These are phyloP conservation scores for Fusarium nurragi DNA, from an alignment of 2,329 filamentous ascomycete species.

Conservation along the genomic window DNA sequence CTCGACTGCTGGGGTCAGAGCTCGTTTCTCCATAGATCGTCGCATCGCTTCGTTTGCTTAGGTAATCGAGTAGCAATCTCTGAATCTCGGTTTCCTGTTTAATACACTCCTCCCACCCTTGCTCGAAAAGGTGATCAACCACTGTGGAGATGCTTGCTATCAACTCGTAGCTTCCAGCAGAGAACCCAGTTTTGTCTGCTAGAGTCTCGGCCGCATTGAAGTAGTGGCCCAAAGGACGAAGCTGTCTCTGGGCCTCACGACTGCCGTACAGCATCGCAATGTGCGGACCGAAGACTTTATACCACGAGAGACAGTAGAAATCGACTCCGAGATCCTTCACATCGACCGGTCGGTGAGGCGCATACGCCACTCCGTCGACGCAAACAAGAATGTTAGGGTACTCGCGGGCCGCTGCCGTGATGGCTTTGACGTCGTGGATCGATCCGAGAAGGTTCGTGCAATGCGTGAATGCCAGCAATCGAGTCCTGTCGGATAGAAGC, in stretches of 20 bases:
- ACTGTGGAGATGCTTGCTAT: conserved; percentile 70
- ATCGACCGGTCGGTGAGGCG: conserved; percentile 76
- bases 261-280: conserved; percentile 76
- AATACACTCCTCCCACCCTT: conserved; percentile 61
- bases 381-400: conserved; percentile 65
- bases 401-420: conserved; percentile 62
- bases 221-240: conserved; percentile 70
- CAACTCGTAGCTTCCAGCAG: conserved; percentile 76
- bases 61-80: conserved; percentile 65
- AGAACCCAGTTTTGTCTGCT: conserved; percentile 73
- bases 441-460: conserved; percentile 78
- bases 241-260: conserved; percentile 61
- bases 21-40: conserved; percentile 67
- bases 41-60: conserved; percentile 61
- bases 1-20: conserved; percentile 58
- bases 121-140: conserved; percentile 64
- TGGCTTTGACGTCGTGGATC: conserved; percentile 69
- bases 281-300: conserved; percentile 84
- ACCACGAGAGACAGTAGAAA: conserved; percentile 83
- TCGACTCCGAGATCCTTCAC: conserved; percentile 75
- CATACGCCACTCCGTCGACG: conserved; percentile 81
- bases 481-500: conserved; percentile 71
- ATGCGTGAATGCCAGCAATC: conserved; percentile 78
- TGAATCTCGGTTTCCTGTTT: conserved; percentile 71
- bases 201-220: conserved; percentile 71